These are phyloP conservation scores for Lonicera japonica DNA, from an alignment of 129 eudicot genomes.

Conservation along the genomic window DNA sequence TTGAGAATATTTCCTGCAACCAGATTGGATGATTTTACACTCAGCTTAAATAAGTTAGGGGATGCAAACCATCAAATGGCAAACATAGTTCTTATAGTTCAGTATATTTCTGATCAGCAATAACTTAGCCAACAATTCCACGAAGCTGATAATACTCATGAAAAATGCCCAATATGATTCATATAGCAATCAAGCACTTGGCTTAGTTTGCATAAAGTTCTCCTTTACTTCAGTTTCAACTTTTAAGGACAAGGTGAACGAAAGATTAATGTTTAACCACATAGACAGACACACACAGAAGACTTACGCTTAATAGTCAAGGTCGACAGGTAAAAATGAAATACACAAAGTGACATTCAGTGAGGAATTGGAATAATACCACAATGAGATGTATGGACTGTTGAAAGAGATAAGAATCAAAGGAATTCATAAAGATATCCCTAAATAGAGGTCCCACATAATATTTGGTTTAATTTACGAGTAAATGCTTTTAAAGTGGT, in stretches of 20 bases:
- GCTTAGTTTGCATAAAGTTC: background rate
- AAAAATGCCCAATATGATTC: background rate
- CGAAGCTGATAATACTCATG: background rate
- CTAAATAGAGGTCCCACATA: background rate
- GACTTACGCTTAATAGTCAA: too few species aligned
- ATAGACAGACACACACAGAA: too few species aligned
- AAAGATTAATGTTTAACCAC: too few species aligned
- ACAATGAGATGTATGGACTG: background rate
- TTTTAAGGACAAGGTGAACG: too few species aligned
- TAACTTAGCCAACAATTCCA: background rate
- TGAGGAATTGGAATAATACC: background rate
- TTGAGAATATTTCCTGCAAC: constrained; percentile 49
- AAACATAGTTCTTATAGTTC: background rate
- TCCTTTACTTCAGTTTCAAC: too few species aligned
- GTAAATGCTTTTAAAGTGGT: too few species aligned
- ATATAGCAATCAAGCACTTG: background rate
- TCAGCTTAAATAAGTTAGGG: background rate
- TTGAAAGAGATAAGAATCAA: background rate
- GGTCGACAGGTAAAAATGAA: too few species aligned
- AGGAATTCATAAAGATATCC: background rate
- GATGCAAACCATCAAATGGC: background rate
- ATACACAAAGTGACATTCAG: background rate
- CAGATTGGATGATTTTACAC: constrained; percentile 13
- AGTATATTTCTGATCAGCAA: background rate
- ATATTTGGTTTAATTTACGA: too few species aligned